Base-by-base conservation (phyloP, 768 basidiomycete species). In the Pleurotus citrinopileatus region DNA sequence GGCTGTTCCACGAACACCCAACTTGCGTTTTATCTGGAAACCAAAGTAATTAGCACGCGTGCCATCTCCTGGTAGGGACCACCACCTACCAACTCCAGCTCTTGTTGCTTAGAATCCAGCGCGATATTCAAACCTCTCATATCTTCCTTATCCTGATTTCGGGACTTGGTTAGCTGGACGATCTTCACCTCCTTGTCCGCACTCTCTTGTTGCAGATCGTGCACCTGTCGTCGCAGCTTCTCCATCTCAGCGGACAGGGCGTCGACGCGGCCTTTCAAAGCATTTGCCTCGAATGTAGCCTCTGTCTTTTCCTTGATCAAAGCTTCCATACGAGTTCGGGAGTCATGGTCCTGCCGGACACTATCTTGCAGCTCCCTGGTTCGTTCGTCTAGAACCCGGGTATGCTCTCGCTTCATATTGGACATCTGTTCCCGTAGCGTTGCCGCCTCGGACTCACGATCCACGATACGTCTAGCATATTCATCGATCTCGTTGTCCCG, bases 51-150 rank as follows among this genome's bases (percentile, higher is more conserved):
- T 22, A 62, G 20, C 36, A 42, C 17, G 34, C 56, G 1, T 4
- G 55, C 20, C 15, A n/a, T 10, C 6, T 5, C 0, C 47, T 4
- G 27, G 29, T 27, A 20, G 52, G 38, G 27, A 58, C 47, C 26
- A 34, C 12, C 36, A 61, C 53, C 76, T 82, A 97, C 94, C 67
- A 95, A 65, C 65, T 96, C 93, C 34, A 97, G 72, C 67, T 96
- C 94, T 67, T 95, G 93, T 63, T 97, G 94, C 70, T 97, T 97
- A 22, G 92, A 86, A 68, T 95, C 92, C 52, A 97, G 70, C 0
- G 94, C 94, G 29, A 95, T 93, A 61, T 96, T 94, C 61, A 96
- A 70, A n/a, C 90, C 88, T 44, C 80, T 69, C 19, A 89, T 66
- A 67, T 96, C 94, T 38, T 94, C 87, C 67, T 87, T 85, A 57